Conservation (phyloP, 1,284 basidiomycete genomes). For the Fomitopsis pinicola region DNA sequence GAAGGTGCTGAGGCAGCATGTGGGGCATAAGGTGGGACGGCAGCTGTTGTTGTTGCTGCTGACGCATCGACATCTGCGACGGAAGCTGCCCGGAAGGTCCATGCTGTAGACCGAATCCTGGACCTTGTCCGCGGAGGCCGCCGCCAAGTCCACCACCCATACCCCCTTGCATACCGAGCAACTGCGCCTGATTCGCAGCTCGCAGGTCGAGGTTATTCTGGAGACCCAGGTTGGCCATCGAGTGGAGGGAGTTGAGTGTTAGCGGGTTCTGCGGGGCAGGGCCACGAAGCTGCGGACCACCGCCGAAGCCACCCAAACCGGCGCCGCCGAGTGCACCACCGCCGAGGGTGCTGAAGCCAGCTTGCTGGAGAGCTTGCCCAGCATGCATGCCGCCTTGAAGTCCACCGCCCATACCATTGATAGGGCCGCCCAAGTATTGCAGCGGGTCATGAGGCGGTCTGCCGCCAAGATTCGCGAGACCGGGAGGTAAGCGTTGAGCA, state of each 20-base stretch:
- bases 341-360: constrained; percentile 46
- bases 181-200: constrained; percentile 42
- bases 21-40: constrained; percentile 55
- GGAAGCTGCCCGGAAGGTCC: constrained; percentile 39
- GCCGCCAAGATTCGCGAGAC: constrained; percentile 75
- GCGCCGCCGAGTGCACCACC: constrained; percentile 27
- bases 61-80: constrained; percentile 35
- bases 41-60: constrained; percentile 39
- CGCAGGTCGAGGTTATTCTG: constrained; percentile 52
- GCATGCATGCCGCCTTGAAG: constrained; percentile 44
- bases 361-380: constrained; percentile 41
- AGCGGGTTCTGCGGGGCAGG: constrained; percentile 48
- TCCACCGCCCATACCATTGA: constrained; percentile 42
- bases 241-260: constrained; percentile 39
- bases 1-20: constrained; percentile 55
- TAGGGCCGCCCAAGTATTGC: constrained; percentile 54
- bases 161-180: constrained; percentile 43
- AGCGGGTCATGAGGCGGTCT: constrained; percentile 74
- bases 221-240: constrained; percentile 44
- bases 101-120: constrained; percentile 48
- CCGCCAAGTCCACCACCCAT: constrained; percentile 28
- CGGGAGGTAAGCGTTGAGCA: constrained; percentile 66
- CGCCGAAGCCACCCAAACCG: constrained; percentile 34
- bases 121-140: constrained; percentile 32
- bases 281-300: constrained; percentile 47